Evolutionary conservation across 2,329 filamentous ascomycete genomes (phyloP).

Genomic region (Niveomyces coronatus): DNA sequence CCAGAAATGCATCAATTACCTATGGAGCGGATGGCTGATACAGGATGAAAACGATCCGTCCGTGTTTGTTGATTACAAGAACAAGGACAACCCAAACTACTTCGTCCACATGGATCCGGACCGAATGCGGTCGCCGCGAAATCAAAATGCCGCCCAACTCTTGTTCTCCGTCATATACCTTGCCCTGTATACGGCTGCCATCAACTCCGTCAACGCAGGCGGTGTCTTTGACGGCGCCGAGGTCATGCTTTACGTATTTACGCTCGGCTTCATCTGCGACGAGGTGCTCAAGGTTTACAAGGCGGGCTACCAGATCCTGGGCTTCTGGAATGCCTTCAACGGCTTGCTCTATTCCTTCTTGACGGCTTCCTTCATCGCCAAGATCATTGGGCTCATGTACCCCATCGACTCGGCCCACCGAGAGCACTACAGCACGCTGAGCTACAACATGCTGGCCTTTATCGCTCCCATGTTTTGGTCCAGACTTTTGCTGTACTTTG

Average conservation of each 20-base stretch:
- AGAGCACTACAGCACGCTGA: constrained; percentile 61
- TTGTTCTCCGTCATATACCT: constrained; percentile 77
- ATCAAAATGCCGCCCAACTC: constrained; percentile 86
- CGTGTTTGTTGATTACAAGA: constrained; percentile 79
- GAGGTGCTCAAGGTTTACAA: constrained; percentile 88
- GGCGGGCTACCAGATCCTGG: constrained; percentile 79
- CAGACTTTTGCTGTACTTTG: constrained; percentile 82
- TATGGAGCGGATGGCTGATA: constrained; percentile 95
- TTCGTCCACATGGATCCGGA: constrained; percentile 83
- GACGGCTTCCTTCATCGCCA: constrained; percentile 64
- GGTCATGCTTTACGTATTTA: constrained; percentile 80
- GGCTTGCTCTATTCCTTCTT: constrained; percentile 69
- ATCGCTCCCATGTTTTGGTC: constrained; percentile 96
- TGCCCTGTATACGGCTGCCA: constrained; percentile 74
- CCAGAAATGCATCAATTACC: constrained; percentile 85
- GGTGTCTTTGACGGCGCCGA: constrained; percentile 82
- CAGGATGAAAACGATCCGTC: constrained; percentile 86
- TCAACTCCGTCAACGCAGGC: constrained; percentile 83
- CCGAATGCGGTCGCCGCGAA: constrained; percentile 82
- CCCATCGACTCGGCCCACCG: constrained; percentile 34
- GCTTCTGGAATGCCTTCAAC: constrained; percentile 98
- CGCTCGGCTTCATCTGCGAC: constrained; percentile 80
- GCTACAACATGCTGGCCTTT: constrained; percentile 92
- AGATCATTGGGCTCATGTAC: constrained; percentile 67
- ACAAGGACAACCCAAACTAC: constrained; percentile 69